Evolutionary conservation across 1,139 yeast genomes (phyloP).

Genomic region (Protomyces lactucae-debilis): DNA sequence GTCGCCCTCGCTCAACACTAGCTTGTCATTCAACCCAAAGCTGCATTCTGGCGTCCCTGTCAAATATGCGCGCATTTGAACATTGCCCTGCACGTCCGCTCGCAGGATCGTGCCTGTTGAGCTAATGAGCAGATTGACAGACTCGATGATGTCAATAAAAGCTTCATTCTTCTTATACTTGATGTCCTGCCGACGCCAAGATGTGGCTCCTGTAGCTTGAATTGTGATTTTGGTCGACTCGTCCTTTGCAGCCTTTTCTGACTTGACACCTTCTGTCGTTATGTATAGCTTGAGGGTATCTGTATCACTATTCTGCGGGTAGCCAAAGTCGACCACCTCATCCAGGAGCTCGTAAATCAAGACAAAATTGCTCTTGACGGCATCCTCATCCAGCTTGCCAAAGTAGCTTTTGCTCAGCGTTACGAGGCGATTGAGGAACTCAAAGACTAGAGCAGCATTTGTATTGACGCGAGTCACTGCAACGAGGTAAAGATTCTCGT

Average conservation of each 20-base stretch:
- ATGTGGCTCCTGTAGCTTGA: slow-evolving; percentile 45
- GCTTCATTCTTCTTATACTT: slow-evolving; percentile 80
- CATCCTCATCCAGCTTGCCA: slow-evolving; percentile 45
- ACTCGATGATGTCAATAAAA: slow-evolving; percentile 69
- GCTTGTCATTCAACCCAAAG: slow-evolving; percentile 55
- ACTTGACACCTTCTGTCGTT: slow-evolving; percentile 38
- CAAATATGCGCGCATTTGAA: slow-evolving; percentile 65
- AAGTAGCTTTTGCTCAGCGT: slow-evolving; percentile 41
- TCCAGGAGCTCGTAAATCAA: slow-evolving; percentile 71
- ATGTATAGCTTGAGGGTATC: slow-evolving; percentile 45
- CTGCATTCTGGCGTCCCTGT: slow-evolving; percentile 74
- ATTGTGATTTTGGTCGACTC: slow-evolving; percentile 40
- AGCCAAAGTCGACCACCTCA: slow-evolving; percentile 71
- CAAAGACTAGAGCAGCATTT: slow-evolving; percentile 75
- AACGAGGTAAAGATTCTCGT: slow-evolving; percentile 69
- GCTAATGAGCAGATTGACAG: slow-evolving; percentile 59
- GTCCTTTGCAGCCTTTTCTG: slow-evolving; percentile 30
- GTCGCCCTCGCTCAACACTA: slow-evolving; percentile 35
- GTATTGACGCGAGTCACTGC: slow-evolving; percentile 85
- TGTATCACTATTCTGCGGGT: slow-evolving; percentile 66
- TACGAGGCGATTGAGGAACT: slow-evolving; percentile 64
- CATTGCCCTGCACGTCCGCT: slow-evolving; percentile 72
- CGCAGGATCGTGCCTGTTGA: slow-evolving; percentile 52
- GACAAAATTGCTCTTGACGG: slow-evolving; percentile 58
- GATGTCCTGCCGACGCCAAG: slow-evolving; percentile 72